Conservation (phyloP, 305 asterid species). For the Rubia peregrina region DNA sequence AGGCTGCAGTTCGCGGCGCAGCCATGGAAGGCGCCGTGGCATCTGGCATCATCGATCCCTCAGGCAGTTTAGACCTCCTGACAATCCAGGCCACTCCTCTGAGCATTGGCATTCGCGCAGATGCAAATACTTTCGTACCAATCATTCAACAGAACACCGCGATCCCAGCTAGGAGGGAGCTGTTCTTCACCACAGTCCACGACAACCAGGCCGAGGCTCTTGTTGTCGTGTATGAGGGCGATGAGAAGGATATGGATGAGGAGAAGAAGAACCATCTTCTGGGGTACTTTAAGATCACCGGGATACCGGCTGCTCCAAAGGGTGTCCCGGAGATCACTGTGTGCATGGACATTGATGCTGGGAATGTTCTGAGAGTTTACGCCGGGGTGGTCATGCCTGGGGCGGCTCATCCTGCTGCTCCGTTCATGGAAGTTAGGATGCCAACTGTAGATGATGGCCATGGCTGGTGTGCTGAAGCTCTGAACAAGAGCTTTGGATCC, state of each 20-base stretch:
- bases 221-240: constrained; percentile 63
- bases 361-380: constrained; percentile 50
- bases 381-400: constrained; percentile 59
- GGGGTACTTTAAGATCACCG: constrained; percentile 63
- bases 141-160: constrained; percentile 58
- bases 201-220: constrained; percentile 72
- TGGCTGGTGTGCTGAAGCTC: constrained; percentile 79
- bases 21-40: constrained; percentile 89
- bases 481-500: constrained; percentile 48
- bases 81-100: constrained; percentile 73
- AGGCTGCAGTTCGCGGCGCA: constrained; percentile 91
- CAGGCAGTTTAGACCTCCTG: constrained; percentile 73
- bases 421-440: constrained; percentile 81
- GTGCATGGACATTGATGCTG: constrained; percentile 70
- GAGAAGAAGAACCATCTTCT: constrained; percentile 53
- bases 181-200: constrained; percentile 61
- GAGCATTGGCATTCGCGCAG: constrained; percentile 67
- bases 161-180: constrained; percentile 53
- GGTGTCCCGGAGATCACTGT: constrained; percentile 73
- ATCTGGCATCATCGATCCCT: constrained; percentile 70
- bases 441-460: constrained; percentile 88
- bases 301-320: constrained; percentile 65
- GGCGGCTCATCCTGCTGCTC: constrained; percentile 29
- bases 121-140: constrained; percentile 49
- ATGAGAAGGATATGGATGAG: constrained; percentile 34